These are phyloP conservation scores for Hyphodiscus hymeniophilus DNA, from an alignment of 495 filamentous ascomycete genomes.

Conservation along the genomic window DNA sequence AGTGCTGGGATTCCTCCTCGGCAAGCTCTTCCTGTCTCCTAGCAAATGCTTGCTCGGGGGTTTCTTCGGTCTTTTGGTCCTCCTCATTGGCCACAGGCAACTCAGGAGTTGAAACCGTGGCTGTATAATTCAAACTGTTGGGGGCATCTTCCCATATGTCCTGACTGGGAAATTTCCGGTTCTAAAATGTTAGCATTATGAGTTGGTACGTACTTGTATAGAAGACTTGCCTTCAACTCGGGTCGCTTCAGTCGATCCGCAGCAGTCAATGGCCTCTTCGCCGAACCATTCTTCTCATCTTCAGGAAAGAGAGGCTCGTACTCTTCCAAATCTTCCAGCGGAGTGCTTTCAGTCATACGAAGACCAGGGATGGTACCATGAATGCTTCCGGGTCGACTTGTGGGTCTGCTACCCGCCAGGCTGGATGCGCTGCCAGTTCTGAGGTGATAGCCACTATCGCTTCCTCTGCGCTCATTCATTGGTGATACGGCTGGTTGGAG, in stretches of 20 bases:
- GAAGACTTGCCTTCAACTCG: conserved; percentile 31
- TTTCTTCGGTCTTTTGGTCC: conserved; percentile 33
- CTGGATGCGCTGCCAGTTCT: conserved; percentile 30
- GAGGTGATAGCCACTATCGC: conserved; percentile 28
- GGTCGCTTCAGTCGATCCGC: conserved; percentile 58
- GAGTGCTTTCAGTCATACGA: conserved; percentile 38
- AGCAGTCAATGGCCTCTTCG: conserved; percentile 40
- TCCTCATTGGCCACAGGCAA: conserved; percentile 48
- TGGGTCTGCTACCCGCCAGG: conserved; percentile 55
- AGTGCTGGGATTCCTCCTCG: conserved; percentile 34
- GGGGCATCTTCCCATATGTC: conserved; percentile 98
- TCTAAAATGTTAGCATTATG: conserved; percentile 12
- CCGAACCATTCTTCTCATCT: conserved; percentile 51
- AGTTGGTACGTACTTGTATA: background rate
- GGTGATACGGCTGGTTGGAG: conserved; percentile 65
- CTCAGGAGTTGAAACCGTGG: conserved; percentile 81
- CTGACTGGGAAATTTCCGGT: conserved; percentile 81
- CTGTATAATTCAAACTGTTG: conserved; percentile 71
- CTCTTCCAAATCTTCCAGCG: conserved; percentile 84
- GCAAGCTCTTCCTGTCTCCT: conserved; percentile 46
- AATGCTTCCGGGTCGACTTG: conserved; percentile 63
- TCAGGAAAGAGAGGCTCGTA: conserved; percentile 95
- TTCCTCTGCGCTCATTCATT: conserved; percentile 47
- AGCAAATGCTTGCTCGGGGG: conserved; percentile 44
- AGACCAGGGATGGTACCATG: conserved; percentile 33